Percentiles rank a stretch among this genome's conserved stretches.
Evolutionary conservation across 2,329 filamentous ascomycete species (phyloP).

Genomic region (Trematosphaeria pertusa): DNA sequence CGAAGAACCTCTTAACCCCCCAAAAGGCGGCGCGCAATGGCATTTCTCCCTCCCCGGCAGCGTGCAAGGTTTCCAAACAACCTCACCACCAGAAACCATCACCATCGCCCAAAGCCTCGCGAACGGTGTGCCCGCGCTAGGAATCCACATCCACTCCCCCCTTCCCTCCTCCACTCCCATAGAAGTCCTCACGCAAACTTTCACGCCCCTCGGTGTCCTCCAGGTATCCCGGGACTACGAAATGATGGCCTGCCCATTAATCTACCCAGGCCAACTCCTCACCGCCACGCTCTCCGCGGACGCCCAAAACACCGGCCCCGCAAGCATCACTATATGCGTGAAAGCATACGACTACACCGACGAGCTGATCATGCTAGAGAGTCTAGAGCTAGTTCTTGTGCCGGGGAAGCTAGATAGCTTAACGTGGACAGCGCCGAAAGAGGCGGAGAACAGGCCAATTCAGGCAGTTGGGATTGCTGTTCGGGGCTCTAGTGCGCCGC

Average conservation of each 20-base stretch:
- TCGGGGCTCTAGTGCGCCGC: background rate
- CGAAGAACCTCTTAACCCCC: constrained; percentile 19
- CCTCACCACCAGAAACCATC: constrained; percentile 4
- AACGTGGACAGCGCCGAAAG: constrained; percentile 8
- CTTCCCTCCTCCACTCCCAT: constrained; percentile 3
- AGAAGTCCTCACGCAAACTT: constrained; percentile 32
- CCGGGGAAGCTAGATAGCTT: background rate
- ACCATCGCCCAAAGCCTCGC: constrained; percentile 12
- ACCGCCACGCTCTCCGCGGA: constrained; percentile 1
- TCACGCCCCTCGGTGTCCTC: constrained; percentile 27
- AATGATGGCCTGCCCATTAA: constrained; percentile 10
- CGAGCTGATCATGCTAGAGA: background rate
- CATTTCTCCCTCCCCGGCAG: constrained; percentile 48
- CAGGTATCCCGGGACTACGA: constrained; percentile 22
- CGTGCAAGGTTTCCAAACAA: constrained; percentile 35
- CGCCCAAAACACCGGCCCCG: background rate
- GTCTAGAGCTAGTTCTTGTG: background rate
- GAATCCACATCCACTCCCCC: constrained; percentile 7
- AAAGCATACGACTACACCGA: constrained; percentile 13
- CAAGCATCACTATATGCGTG: constrained; percentile 1
- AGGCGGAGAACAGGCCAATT: constrained; percentile 7
- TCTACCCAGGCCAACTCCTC: constrained; percentile 9
- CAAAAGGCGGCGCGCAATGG: constrained; percentile 47
- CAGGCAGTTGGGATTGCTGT: constrained; percentile 9
- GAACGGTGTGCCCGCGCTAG: constrained; percentile 5